Evolutionary conservation across 2,329 filamentous ascomycete species (phyloP).

Genomic region (Fusarium sp.): DNA sequence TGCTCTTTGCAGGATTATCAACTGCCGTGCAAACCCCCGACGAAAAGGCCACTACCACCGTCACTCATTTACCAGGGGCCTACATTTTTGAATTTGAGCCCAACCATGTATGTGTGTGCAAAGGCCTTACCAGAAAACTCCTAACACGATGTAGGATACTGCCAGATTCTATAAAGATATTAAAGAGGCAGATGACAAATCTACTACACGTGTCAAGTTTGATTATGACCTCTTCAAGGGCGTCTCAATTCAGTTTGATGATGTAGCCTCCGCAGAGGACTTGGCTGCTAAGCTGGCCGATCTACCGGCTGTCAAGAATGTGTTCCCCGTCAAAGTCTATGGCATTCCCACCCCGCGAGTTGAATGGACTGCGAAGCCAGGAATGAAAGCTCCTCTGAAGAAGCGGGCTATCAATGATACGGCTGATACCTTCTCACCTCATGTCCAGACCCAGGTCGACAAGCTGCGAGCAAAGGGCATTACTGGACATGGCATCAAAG

Average conservation of each 20-base stretch:
- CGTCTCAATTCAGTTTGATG: slow-evolving; percentile 66
- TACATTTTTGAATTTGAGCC: slow-evolving; percentile 70
- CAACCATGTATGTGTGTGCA: slow-evolving; percentile 57
- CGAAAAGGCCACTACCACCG: slow-evolving; percentile 5
- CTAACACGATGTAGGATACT: slow-evolving; percentile 55
- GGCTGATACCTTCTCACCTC: slow-evolving; percentile 62
- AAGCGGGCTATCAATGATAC: slow-evolving; percentile 21
- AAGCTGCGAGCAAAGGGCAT: slow-evolving; percentile 65
- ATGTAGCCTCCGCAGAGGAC: slow-evolving; percentile 60
- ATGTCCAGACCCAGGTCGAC: slow-evolving; percentile 70
- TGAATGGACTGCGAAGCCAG: slow-evolving; percentile 51
- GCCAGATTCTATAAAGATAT: slow-evolving; percentile 36
- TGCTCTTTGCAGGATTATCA: slow-evolving; percentile 40
- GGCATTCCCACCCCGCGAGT: slow-evolving; percentile 60
- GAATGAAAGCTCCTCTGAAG: slow-evolving; percentile 32
- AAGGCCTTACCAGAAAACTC: not conserved
- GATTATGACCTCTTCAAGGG: slow-evolving; percentile 69
- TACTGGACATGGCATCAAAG: slow-evolving; percentile 66
- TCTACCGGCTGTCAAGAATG: slow-evolving; percentile 62
- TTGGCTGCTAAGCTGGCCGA: slow-evolving; percentile 60
- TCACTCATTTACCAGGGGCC: slow-evolving; percentile 56
- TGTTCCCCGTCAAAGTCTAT: slow-evolving; percentile 65
- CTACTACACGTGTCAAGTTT: slow-evolving; percentile 60
- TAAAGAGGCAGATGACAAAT: slow-evolving; percentile 17
- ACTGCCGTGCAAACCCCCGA: slow-evolving; percentile 13